A percentile compares a stretch with the other conserved stretches of the same genome.
These are phyloP conservation scores for Metroxylon sagu DNA, from an alignment of 176 grass and related monocot species.

Conservation along the genomic window DNA sequence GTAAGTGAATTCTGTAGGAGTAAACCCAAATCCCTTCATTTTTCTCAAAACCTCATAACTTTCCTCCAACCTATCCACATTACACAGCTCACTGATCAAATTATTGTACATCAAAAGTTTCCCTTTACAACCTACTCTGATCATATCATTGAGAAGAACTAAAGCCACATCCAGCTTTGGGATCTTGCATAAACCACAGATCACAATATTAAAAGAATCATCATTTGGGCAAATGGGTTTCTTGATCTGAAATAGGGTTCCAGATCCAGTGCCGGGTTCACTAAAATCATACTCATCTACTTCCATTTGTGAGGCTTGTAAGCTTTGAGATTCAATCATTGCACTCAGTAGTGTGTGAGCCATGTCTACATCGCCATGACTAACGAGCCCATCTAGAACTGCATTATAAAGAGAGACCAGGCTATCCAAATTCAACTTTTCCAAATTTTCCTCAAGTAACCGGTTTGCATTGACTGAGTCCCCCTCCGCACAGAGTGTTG, in stretches of 20 bases:
- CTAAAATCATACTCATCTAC: slow-evolving; percentile 10
- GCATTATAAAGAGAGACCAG: slow-evolving; percentile 44
- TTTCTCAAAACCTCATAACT: slow-evolving; percentile 47
- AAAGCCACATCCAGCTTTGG: slow-evolving; percentile 72
- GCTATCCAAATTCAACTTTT: slow-evolving; percentile 20
- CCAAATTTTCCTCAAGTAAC: slow-evolving; percentile 45
- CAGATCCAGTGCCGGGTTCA: slow-evolving; percentile 10
- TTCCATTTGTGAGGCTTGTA: not conserved
- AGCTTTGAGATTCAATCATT: slow-evolving; percentile 17
- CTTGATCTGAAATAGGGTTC: slow-evolving; percentile 21
- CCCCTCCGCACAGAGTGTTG: slow-evolving; percentile 32
- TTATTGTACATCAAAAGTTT: slow-evolving; percentile 83
- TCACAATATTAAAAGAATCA: slow-evolving; percentile 71
- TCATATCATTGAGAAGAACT: slow-evolving; percentile 55
- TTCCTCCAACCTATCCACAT: slow-evolving; percentile 61
- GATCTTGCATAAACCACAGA: slow-evolving; percentile 62
- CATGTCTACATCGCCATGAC: slow-evolving; percentile 39
- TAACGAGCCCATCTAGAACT: slow-evolving; percentile 55
- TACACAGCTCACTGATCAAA: slow-evolving; percentile 71
- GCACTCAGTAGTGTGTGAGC: slow-evolving; percentile 41
- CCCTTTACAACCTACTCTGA: slow-evolving; percentile 49
- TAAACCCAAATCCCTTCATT: slow-evolving; percentile 47
- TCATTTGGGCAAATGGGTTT: slow-evolving; percentile 49
- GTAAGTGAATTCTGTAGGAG: slow-evolving; percentile 73
- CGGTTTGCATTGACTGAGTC: slow-evolving; percentile 20